Percentiles rank a stretch among this genome's conserved stretches.
Evolutionary conservation across 176 grass and related monocot genomes (phyloP).

Genomic region (Oryza nivara): DNA sequence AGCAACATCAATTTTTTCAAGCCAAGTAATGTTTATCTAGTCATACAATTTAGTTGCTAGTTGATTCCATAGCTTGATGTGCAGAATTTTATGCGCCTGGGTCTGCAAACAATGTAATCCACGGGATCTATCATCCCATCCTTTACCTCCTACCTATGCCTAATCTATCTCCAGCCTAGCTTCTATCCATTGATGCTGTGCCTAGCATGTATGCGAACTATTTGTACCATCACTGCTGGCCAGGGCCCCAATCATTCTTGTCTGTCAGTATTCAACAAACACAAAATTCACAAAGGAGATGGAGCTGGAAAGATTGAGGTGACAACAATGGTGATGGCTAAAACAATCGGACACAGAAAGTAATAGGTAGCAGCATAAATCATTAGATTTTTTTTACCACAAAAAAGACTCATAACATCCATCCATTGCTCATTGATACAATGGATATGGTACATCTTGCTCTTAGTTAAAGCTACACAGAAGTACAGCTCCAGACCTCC

Average conservation of each 20-base stretch:
- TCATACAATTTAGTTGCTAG: slow-evolving; percentile 20
- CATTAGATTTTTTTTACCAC: neutral
- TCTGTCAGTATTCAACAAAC: neutral
- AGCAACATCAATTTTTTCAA: slow-evolving; percentile 29
- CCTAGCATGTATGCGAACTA: neutral
- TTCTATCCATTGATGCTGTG: slow-evolving; percentile 12
- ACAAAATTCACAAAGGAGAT: neutral
- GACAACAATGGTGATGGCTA: neutral
- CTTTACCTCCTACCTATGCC: slow-evolving; percentile 1
- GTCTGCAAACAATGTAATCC: neutral
- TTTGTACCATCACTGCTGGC: neutral
- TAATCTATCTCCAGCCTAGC: slow-evolving; percentile 25
- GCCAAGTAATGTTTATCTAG: neutral
- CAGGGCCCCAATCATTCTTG: slow-evolving; percentile 1
- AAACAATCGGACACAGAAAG: neutral
- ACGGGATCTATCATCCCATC: slow-evolving; percentile 9
- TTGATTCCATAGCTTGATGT: slow-evolving; percentile 14
- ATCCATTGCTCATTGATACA: neutral
- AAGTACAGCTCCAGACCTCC: too few relatives aligned
- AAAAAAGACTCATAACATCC: neutral
- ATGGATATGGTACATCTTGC: slow-evolving; percentile 18
- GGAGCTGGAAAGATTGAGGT: slow-evolving; percentile 25
- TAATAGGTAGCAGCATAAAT: neutral
- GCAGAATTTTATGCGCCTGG: neutral
- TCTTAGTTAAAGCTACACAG: neutral